phyloP scores from a whole-genome alignment of 2,329 filamentous ascomycete species.

The Aspergillus tanneri region DNA sequence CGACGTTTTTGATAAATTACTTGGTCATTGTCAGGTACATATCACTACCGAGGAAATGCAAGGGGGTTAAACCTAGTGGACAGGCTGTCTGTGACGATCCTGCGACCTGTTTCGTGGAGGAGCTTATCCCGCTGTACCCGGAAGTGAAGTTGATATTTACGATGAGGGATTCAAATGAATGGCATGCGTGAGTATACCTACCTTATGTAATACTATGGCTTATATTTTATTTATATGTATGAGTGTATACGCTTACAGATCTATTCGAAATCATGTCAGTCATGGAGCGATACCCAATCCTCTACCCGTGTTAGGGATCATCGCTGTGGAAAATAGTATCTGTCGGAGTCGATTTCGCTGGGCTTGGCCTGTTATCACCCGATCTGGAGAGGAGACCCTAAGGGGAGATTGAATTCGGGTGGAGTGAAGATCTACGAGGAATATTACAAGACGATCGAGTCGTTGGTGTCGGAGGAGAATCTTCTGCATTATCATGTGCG shows the following conservation, averaged over 20 bases:
- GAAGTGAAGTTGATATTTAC: constrained; percentile 15
- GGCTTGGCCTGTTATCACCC: not conserved
- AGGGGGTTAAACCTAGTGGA: not conserved
- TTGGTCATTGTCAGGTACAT: constrained; percentile 13
- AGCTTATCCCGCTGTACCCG: constrained; percentile 29
- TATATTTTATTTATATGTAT: too few relatives aligned
- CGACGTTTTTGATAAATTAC: constrained; percentile 43
- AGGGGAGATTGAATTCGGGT: not conserved
- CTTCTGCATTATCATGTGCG: constrained; percentile 48
- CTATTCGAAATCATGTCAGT: not conserved
- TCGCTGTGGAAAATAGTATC: not conserved
- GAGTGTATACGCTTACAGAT: too few relatives aligned
- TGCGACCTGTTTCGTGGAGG: constrained; percentile 14
- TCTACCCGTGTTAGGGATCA: not conserved
- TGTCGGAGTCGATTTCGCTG: not conserved
- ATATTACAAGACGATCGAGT: constrained; percentile 49
- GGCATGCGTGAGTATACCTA: constrained; percentile 16
- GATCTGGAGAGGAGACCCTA: not conserved
- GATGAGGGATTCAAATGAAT: constrained; percentile 25
- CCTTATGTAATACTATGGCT: too few relatives aligned
- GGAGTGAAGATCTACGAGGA: constrained; percentile 28
- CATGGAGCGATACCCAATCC: not conserved
- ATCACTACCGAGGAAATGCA: too few relatives aligned
- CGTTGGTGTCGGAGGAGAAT: constrained; percentile 39
- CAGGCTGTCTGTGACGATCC: constrained; percentile 17